Conservation (phyloP, 768 basidiomycete genomes). For the Pleurotus sapidus region DNA sequence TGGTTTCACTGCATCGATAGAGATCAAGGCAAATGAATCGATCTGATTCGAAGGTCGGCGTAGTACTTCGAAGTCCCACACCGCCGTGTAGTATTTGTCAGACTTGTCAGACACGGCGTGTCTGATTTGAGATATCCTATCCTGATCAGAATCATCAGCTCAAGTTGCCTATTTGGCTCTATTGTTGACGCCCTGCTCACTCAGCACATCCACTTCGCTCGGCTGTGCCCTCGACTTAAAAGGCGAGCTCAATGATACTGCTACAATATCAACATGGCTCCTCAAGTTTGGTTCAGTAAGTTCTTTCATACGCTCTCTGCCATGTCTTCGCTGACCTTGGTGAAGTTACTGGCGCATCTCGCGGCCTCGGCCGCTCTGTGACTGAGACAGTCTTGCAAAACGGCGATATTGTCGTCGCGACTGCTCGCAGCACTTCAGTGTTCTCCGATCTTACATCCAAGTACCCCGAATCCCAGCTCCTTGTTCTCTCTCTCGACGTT, state of each 20-base stretch:
- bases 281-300: constrained; percentile 8
- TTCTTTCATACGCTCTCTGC: neutral
- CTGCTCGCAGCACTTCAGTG: constrained; percentile 29
- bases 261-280: constrained; percentile 5
- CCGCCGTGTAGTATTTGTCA: no score
- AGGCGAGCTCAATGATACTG: neutral
- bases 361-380: constrained; percentile 38
- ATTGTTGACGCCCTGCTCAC: neutral
- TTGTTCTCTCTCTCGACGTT: constrained; percentile 35
- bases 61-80: no score
- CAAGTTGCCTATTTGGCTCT: no score
- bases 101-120: no score
- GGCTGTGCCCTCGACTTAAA: neutral
- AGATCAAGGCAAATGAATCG: no score
- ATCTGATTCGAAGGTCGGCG: no score
- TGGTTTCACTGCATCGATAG: no score
- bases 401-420: constrained; percentile 39
- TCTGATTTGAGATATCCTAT: no score
- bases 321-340: neutral
- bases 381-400: constrained; percentile 28
- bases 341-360: constrained; percentile 14
- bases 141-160: no score
- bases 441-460: constrained; percentile 24
- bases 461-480: constrained; percentile 26
- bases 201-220: constrained; percentile 7